These are phyloP conservation scores for Helminthosporium solani DNA, from an alignment of 2,329 filamentous ascomycete genomes.

Conservation along the genomic window DNA sequence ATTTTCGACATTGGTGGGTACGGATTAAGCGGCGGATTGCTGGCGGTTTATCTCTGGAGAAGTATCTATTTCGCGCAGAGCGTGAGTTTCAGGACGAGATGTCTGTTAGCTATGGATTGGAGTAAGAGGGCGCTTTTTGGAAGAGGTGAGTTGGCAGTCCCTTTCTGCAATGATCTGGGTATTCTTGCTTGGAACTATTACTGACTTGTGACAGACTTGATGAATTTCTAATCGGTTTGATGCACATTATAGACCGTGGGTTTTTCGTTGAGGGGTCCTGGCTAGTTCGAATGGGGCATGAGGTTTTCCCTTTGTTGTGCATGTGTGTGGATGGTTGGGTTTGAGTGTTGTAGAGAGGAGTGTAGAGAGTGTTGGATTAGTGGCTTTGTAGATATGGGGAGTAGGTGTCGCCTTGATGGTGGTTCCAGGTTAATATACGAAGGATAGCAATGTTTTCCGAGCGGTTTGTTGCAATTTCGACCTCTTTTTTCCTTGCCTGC, in stretches of 20 bases:
- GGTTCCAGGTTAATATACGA: too few species aligned
- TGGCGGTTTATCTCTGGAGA: conserved; percentile 95
- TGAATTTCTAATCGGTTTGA: conserved; percentile 21
- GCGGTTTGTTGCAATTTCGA: too few species aligned
- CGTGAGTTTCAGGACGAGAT: conserved; percentile 85
- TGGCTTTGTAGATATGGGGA: too few species aligned
- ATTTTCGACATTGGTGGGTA: conserved; percentile 87
- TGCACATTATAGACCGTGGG: not conserved
- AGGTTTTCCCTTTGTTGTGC: too few species aligned
- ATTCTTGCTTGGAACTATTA: conserved; percentile 9
- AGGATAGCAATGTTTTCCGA: too few species aligned
- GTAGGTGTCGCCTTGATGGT: too few species aligned
- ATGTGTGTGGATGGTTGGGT: too few species aligned
- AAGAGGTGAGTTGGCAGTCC: conserved; percentile 85
- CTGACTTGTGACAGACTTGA: conserved; percentile 16
- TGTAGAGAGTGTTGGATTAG: too few species aligned
- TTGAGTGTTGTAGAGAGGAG: too few species aligned
- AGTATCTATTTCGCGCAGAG: conserved; percentile 97
- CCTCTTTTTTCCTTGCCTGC: too few species aligned
- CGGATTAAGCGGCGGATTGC: conserved; percentile 76
- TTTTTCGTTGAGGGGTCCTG: too few species aligned
- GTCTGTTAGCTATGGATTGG: conserved; percentile 97
- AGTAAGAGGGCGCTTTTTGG: conserved; percentile 94
- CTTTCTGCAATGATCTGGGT: conserved; percentile 5
- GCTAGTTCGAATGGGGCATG: too few species aligned